phyloP scores from a whole-genome alignment of 768 basidiomycete species.

The Suillus luteus region DNA sequence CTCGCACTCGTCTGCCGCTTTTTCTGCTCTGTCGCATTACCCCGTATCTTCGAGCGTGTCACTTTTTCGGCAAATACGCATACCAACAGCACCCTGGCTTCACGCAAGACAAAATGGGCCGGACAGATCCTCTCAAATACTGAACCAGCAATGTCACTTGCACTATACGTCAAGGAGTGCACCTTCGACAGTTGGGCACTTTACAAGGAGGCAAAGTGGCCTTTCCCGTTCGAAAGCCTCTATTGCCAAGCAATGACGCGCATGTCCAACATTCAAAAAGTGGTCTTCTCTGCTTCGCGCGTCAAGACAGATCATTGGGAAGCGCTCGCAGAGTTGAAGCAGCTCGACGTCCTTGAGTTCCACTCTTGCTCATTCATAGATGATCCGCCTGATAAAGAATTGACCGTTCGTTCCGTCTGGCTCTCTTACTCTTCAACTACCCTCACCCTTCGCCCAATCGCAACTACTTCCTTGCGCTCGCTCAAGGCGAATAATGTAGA shows the following conservation, averaged over 20 bases:
- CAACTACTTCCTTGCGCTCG: not conserved
- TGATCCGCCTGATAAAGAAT: not conserved
- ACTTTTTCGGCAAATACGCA: conserved; percentile 23
- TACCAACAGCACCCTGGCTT: conserved; percentile 7
- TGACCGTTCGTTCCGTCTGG: not conserved
- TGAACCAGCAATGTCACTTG: conserved; percentile 32
- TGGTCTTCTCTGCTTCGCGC: conserved; percentile 15
- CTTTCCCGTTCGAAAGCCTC: not conserved
- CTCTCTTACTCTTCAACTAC: no score
- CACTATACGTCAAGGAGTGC: conserved; percentile 32
- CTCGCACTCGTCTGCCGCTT: conserved; percentile 46
- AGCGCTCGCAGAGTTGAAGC: conserved; percentile 13
- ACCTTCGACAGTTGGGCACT: conserved; percentile 12
- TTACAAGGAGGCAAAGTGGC: conserved; percentile 2
- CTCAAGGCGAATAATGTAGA: not conserved
- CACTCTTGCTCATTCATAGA: not conserved
- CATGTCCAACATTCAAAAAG: conserved; percentile 23
- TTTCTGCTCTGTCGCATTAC: conserved; percentile 41
- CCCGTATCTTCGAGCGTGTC: conserved; percentile 42
- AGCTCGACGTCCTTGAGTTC: conserved; percentile 25
- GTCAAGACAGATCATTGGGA: conserved; percentile 21
- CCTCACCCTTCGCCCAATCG: conserved; percentile 1
- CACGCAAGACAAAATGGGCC: conserved; percentile 25
- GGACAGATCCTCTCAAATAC: conserved; percentile 28
- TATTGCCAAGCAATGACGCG: conserved; percentile 12